Base-by-base conservation (phyloP, 2,329 filamentous ascomycete species). In the Cladophialophora carrionii region DNA sequence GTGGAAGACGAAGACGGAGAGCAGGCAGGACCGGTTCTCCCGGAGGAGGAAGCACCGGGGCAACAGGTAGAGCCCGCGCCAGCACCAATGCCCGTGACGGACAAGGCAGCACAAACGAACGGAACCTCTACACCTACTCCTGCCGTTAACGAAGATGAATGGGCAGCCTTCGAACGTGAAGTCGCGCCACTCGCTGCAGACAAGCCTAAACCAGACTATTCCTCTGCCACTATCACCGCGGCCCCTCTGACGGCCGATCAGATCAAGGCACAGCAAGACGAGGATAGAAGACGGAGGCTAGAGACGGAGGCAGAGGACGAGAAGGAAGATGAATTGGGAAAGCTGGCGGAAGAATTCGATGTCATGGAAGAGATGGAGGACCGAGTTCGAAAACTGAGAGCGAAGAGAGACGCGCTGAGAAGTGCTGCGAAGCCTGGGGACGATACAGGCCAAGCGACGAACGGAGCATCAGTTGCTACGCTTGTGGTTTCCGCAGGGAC, bases 91-190 rank as follows among this genome's bases (percentile, higher is more conserved):
- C 26, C 61, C 1, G n/a, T 37, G 7, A 10, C 46, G 9, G 34
- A 37, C 24, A 22, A 61, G 48, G 63, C 49, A 70, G 9, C 43
- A n/a, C 29, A 9, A 14, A 12, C 46, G 12, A 61, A 57, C 20
- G 57, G 29, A 65, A 12, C 61, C 66, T 29, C 46, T 1, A 5
- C 43, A 31, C 17, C 57, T 14, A 32, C 20, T 57, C 69, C 74
- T 55, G 32, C 60, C 4, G 78, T 91, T 8, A 87, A 93, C 74
- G 91, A 96, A 73, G 86, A 88, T 61, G 90, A 95, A 77, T 95
- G 90, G 90, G 89, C 90, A 1, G 90, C 91, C 8, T 96, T 96
- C 74, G 89, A 96, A 75, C 90, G 90, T 2, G 91, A 96, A 61
- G 87, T 96, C 62, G 89, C 87, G 7, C 79, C 75, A 48, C 76